Conservation (phyloP, 768 basidiomycete species). For the Cubamyces sp. region DNA sequence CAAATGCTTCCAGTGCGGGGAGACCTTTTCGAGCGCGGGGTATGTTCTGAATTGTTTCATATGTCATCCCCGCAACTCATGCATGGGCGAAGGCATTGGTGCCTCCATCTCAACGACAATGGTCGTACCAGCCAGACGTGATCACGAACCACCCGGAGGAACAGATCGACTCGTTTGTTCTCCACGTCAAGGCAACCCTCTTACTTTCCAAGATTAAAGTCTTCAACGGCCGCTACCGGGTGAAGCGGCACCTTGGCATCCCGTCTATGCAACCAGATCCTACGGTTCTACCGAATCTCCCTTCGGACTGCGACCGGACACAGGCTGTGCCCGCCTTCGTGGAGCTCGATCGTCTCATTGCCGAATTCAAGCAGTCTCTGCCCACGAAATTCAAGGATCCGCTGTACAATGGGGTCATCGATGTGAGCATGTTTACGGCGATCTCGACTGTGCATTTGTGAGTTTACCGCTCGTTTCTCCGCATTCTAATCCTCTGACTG, state of each 20-base stretch:
- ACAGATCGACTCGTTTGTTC: conserved; percentile 69
- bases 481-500: conserved; percentile 32
- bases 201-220: conserved; percentile 63
- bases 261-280: conserved; percentile 36
- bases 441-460: conserved; percentile 29
- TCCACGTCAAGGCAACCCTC: conserved; percentile 72
- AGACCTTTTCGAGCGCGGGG: conserved; percentile 64
- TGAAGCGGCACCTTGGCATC: conserved; percentile 64
- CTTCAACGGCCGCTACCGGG: conserved; percentile 69
- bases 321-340: conserved; percentile 48
- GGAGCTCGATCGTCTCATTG: conserved; percentile 61
- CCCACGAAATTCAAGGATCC: conserved; percentile 60
- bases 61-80: conserved; percentile 47
- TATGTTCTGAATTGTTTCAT: conserved; percentile 38
- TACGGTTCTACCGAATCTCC: conserved; percentile 21
- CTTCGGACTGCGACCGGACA: neutral
- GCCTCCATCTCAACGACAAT: conserved; percentile 56
- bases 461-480: neutral
- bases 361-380: conserved; percentile 61
- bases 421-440: conserved; percentile 57
- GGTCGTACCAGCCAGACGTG: conserved; percentile 64
- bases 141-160: conserved; percentile 63
- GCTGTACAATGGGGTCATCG: conserved; percentile 53
- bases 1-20: conserved; percentile 69
- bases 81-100: conserved; percentile 37